Percentiles rank a stretch among this genome's conserved stretches.
phyloP scores from a whole-genome alignment of 768 basidiomycete genomes.

The Russula foetens region DNA sequence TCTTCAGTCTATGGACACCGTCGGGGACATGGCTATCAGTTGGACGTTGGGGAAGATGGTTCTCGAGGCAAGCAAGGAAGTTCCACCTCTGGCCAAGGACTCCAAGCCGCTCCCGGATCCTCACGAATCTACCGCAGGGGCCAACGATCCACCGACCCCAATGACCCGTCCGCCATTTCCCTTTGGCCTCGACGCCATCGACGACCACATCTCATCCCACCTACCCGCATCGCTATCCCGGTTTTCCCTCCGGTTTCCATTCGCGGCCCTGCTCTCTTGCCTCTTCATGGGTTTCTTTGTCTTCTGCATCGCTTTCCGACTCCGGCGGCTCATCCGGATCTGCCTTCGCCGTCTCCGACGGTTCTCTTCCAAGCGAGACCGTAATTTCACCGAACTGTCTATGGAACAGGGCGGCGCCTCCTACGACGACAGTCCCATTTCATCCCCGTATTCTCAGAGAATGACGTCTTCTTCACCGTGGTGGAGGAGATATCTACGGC shows the following conservation, averaged over 20 bases:
- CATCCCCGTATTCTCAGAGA: conserved; percentile 2
- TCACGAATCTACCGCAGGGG: conserved; percentile 27
- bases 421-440: conserved; percentile 1
- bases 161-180: conserved; percentile 56
- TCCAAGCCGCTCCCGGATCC: conserved; percentile 63
- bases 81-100: conserved; percentile 40
- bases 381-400: conserved; percentile 22
- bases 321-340: conserved; percentile 48
- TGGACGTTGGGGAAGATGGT: conserved; percentile 99
- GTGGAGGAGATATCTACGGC: conserved; percentile 8
- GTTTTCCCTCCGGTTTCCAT: conserved; percentile 65
- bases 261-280: conserved; percentile 53
- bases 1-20: conserved; percentile 93
- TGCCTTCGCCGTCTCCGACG: conserved; percentile 26
- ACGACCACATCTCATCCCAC: conserved; percentile 58
- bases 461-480: not conserved
- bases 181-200: conserved; percentile 48
- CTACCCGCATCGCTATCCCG: conserved; percentile 56
- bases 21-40: conserved; percentile 87
- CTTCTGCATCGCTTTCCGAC: conserved; percentile 40
- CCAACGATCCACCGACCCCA: conserved; percentile 44
- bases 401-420: conserved; percentile 28
- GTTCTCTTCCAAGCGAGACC: conserved; percentile 21
- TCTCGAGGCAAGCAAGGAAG: conserved; percentile 87
- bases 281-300: conserved; percentile 36